Evolutionary conservation across 2,329 filamentous ascomycete genomes (phyloP), one percentile per base, ranked within the genome.

Genomic region (Celoporthe dispersa): DNA sequence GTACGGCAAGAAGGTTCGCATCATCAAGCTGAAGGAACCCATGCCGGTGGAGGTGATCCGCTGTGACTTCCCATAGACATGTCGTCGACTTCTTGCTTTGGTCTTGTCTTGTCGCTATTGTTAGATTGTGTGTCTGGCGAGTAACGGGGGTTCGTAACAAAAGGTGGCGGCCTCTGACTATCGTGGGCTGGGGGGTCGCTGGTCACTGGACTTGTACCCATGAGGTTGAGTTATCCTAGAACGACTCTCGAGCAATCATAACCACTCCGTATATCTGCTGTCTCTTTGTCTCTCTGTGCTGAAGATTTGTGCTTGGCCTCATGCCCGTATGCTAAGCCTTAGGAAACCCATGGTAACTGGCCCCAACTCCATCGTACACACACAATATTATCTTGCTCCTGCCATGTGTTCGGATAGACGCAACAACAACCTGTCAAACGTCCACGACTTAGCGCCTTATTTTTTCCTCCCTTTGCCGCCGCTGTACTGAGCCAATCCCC

Each of bases 31-130:
- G 62, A 64, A 70, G 48, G 37, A 72, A 25, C 41, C 68, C 2
- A 37, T 59, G 37, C 70, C 70, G 3, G 48, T 72, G 22, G 70
- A 72, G 66, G 65, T 72, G 28, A 66, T 72, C 53, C 70, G 70
- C 6, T 72, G 70, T 64, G 70, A 72, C 25, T 44, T 68, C 48
- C 70, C 68, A 22, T 72, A 39, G 59, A 9, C 44, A 41, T 33
- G 14, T n/a, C 14, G 39, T 67, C 19, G 22, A 28, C 19, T 53
- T 2, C 31, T 11, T 61, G 25, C n/a, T 16, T 19, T 39, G 19
- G 28, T 12, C 16, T 62, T 39, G 19, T n/a, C 14, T 53, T 22
- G 28, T 41, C 33, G 4, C 16, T 37, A 2, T n/a, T 39, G 8
- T 25, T 9, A 4, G 19, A 39, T 62, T 19, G 19, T 11, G n/a